These are phyloP conservation scores for Leccinum longicurvipes DNA, from an alignment of 768 basidiomycete genomes.

Conservation along the genomic window DNA sequence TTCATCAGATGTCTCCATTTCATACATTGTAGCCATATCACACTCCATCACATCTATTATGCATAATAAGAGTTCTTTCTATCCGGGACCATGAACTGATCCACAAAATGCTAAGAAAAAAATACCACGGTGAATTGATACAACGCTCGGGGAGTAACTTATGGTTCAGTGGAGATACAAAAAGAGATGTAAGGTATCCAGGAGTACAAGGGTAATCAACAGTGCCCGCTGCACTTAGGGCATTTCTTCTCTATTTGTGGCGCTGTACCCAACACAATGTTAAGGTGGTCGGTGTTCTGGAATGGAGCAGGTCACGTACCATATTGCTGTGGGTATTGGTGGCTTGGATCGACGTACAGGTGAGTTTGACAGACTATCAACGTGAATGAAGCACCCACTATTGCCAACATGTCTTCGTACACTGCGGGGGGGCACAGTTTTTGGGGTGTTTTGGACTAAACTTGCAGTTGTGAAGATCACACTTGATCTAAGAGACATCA, in stretches of 20 bases:
- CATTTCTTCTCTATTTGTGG: conserved; percentile 61
- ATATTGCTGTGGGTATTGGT: conserved; percentile 65
- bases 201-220: conserved; percentile 13
- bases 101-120: conserved; percentile 4
- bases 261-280: conserved; percentile 34
- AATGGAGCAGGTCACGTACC: conserved; percentile 33
- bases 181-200: conserved; percentile 5
- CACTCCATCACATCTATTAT: conserved; percentile 1
- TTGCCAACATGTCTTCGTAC: conserved; percentile 63
- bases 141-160: conserved; percentile 8
- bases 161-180: too few species aligned
- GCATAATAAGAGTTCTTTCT: conserved; percentile 9
- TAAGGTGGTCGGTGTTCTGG: not conserved
- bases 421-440: conserved; percentile 48
- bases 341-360: conserved; percentile 33
- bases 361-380: conserved; percentile 10
- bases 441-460: conserved; percentile 57
- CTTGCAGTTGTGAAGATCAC: conserved; percentile 55
- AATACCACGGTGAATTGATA: conserved; percentile 3
- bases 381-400: conserved; percentile 44
- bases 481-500: conserved; percentile 50
- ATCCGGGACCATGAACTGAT: conserved; percentile 5
- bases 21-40: conserved; percentile 10
- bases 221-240: conserved; percentile 34
- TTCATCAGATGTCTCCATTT: conserved; percentile 18